A percentile compares a stretch with the other conserved stretches of the same genome.
phyloP scores from a whole-genome alignment of 225 moss, liverwort and hornwort species.

The Rhytidiadelphus loreus region DNA sequence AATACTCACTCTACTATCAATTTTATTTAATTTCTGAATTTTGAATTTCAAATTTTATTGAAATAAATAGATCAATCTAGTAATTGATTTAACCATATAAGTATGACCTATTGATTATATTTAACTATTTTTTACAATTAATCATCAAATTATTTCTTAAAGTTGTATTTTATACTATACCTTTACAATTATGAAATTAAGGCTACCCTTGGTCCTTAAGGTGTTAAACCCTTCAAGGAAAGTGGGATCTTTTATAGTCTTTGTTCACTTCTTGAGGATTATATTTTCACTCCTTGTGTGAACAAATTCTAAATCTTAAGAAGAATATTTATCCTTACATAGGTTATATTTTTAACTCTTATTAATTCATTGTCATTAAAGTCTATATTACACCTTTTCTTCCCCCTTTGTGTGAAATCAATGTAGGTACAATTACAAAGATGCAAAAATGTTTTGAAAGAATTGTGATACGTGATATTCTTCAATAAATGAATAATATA shows the following conservation, averaged over 20 bases:
- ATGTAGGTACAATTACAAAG: neutral
- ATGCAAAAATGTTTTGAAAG: neutral
- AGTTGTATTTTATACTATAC: neutral
- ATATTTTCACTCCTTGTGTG: neutral
- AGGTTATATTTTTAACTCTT: neutral
- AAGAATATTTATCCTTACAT: neutral
- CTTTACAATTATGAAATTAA: neutral
- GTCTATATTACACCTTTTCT: neutral
- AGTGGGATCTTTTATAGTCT: neutral
- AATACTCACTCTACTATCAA: too few relatives aligned
- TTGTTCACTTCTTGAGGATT: neutral
- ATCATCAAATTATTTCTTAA: too few relatives aligned
- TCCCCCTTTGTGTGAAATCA: neutral
- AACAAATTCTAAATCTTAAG: neutral
- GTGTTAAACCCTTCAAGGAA: accelerated
- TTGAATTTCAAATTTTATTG: neutral
- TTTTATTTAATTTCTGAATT: neutral
- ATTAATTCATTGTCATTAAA: accelerated
- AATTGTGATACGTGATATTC: neutral
- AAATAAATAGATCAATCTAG: neutral
- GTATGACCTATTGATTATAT: neutral
- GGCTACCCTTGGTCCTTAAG: neutral
- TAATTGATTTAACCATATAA: neutral
- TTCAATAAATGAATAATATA: neutral
- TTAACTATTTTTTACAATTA: neutral